Conservation (phyloP, 257 asterid species). For the Verbena officinalis region DNA sequence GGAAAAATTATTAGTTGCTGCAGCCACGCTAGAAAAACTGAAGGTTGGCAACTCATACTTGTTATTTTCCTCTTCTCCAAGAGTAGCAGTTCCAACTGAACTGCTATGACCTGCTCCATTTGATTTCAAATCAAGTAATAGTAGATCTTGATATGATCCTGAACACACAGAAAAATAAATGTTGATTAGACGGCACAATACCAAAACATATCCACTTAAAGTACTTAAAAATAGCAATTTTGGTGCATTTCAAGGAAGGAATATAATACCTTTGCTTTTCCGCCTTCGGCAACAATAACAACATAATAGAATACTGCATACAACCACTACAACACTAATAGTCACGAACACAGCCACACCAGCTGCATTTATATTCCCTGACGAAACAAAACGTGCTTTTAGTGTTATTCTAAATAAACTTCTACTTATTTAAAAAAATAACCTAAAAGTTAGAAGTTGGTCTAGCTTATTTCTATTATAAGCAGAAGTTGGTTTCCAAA, state of each 20-base stretch:
- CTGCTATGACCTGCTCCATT: background rate
- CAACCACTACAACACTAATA: background rate
- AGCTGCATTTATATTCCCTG: slow-evolving; percentile 20
- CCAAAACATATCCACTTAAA: background rate
- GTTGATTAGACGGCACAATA: background rate
- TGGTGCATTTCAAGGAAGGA: background rate
- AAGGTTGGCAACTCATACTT: slow-evolving; percentile 24
- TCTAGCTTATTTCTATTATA: no score
- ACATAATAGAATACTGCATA: slow-evolving; percentile 7
- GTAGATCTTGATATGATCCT: slow-evolving; percentile 20
- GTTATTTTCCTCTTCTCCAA: background rate
- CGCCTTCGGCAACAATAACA: slow-evolving; percentile 10
- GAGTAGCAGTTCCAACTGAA: background rate
- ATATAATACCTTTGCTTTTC: slow-evolving; percentile 28
- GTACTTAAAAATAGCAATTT: background rate
- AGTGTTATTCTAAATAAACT: no score
- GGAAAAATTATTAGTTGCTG: slow-evolving; percentile 33
- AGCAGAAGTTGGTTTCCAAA: no score
- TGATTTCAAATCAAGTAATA: slow-evolving; percentile 22
- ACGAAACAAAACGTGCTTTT: background rate
- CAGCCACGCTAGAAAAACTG: slow-evolving; percentile 25
- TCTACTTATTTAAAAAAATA: no score
- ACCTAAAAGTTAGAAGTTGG: no score
- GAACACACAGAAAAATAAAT: background rate
- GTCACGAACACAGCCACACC: slow-evolving; percentile 4